Base-by-base conservation (phyloP, 2,329 filamentous ascomycete genomes). In the Monilinia vaccinii-corymbosi region DNA sequence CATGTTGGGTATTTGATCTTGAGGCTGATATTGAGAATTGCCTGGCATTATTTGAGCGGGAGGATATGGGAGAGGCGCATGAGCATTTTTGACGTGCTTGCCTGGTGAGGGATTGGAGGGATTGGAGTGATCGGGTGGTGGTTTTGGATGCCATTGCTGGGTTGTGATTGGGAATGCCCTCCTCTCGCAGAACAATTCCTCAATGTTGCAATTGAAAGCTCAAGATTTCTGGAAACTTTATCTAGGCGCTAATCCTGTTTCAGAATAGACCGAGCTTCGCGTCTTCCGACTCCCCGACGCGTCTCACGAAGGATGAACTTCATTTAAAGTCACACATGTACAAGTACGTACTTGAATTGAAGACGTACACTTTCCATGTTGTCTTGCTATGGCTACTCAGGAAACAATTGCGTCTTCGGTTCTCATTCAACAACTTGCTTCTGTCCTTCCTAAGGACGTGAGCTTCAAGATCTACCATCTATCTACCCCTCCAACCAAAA, bases 401-500 rank as follows among this genome's bases (percentile, higher is more conserved):
- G 65, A 68, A 55, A 67, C 65, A 62, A 64, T 63, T 66, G 60
- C 55, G 32, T 66, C 63, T 58, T 58, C 63, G 49, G 61, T 64
- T 62, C 68, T 73, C 55, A 61, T 68, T 46, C 60, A 71, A 56
- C 60, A 66, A 61, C 67, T 72, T 46, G 65, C 65, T 60, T 61
- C 61, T 25, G 64, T 66, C n/a, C 77, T 87, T 11, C 84, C 84
- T 11, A 77, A 79, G 62, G 78, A 74, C 64, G 71, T 73, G 69
- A 75, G 70, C 16, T 88, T 96, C 71, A 85, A 80, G 64, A 79
- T 93, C 69, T 87, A 95, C 73, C 93, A 99, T 76, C 77, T 97
- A 67, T 96, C 91, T 28, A 96, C 92, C 6, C 88, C 89, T 16
- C 89, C 93, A 6, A 86, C 84, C 38, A 80, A 80, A 71, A 87